A percentile compares a stretch with the other conserved stretches of the same genome.
Conservation (phyloP, 1,284 basidiomycete genomes). For the Agaricales sp. region DNA sequence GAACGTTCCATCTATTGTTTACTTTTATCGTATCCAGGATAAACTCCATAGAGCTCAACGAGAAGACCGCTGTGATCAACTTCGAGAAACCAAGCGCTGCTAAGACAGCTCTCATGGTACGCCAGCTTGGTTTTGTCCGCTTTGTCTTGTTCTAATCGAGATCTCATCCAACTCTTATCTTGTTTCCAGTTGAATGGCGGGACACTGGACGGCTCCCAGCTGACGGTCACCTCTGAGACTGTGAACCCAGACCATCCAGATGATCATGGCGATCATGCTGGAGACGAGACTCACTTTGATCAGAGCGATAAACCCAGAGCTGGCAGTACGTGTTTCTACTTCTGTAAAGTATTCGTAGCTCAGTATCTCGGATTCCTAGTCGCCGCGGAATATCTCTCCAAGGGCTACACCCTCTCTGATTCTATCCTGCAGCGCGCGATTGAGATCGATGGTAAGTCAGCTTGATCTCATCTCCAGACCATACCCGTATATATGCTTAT, state of each 20-base stretch:
- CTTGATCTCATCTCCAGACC: background rate
- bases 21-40: conserved; percentile 40
- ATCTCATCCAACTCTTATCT: conserved; percentile 6
- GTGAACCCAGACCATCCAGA: conserved; percentile 33
- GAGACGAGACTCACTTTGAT: conserved; percentile 31
- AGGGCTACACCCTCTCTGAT: conserved; percentile 78
- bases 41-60: conserved; percentile 43
- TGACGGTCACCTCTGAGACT: conserved; percentile 58
- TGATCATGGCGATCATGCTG: conserved; percentile 24
- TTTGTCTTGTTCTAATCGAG: background rate
- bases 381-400: conserved; percentile 84
- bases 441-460: conserved; percentile 69
- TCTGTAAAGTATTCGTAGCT: no score
- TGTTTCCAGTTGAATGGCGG: conserved; percentile 57
- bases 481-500: background rate
- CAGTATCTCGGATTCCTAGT: no score
- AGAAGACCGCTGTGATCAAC: conserved; percentile 42
- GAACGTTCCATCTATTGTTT: no score
- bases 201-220: conserved; percentile 47
- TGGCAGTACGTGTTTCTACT: conserved; percentile 41
- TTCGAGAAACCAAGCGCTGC: conserved; percentile 74
- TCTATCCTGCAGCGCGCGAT: conserved; percentile 77
- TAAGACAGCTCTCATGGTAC: conserved; percentile 70
- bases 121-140: no score
- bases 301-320: conserved; percentile 79